A percentile compares a stretch with the other conserved stretches of the same genome.
Conservation (phyloP, 768 basidiomycete species). For the Rhodosporidiobolus odoratus region DNA sequence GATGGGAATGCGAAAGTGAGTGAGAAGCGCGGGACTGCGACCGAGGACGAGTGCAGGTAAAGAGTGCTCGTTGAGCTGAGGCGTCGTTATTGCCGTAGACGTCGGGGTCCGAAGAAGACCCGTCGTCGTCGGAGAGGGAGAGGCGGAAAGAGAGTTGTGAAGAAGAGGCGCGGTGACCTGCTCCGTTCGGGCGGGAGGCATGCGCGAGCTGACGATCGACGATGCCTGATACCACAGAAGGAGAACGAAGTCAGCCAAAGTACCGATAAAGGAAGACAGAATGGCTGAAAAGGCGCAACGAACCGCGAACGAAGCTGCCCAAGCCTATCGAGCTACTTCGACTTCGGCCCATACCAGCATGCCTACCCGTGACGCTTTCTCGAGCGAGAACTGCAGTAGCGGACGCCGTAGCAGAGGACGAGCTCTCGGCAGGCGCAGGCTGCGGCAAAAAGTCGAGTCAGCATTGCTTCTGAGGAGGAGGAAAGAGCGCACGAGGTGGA, state of each 20-base stretch:
- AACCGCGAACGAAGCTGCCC: slow-evolving; percentile 5
- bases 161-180: slow-evolving; percentile 18
- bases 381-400: background rate
- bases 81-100: background rate
- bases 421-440: background rate
- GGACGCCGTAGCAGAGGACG: background rate
- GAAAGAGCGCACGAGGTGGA: background rate
- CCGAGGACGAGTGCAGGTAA: background rate
- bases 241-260: background rate
- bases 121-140: background rate
- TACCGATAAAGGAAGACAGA: too few species aligned
- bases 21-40: background rate
- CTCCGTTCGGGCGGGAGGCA: background rate
- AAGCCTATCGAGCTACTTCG: slow-evolving; percentile 14
- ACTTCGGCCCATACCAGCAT: too few species aligned
- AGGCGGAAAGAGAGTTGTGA: slow-evolving; percentile 24
- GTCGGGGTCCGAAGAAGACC: background rate
- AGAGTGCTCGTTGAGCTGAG: too few species aligned
- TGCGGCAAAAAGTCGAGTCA: background rate
- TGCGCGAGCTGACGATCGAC: slow-evolving; percentile 13
- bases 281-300: background rate
- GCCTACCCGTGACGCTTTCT: background rate
- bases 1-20: slow-evolving; percentile 19
- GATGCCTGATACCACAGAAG: background rate
- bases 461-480: background rate